Evolutionary conservation across 208 protist genomes (phyloP).

Genomic region (Leishmania tarentolae): DNA sequence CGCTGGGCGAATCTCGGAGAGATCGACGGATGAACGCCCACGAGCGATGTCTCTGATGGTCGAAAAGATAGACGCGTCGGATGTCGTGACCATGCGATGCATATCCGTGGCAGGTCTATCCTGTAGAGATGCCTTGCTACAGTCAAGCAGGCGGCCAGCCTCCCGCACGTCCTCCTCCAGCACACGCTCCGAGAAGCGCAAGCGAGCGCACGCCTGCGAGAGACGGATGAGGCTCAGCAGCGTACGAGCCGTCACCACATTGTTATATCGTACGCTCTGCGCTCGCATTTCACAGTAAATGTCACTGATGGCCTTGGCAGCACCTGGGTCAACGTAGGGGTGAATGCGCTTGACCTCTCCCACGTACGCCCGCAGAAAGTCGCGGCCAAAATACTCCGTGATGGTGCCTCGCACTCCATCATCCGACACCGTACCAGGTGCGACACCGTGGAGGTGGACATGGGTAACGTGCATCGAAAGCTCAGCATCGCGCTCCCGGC

Average conservation of each 20-base stretch:
- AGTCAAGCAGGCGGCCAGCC: conserved; percentile 86
- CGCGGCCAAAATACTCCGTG: conserved; percentile 78
- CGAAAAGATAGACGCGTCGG: conserved; percentile 82
- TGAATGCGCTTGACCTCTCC: conserved; percentile 85
- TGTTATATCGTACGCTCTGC: conserved; percentile 75
- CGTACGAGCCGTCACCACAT: conserved; percentile 84
- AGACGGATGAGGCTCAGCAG: conserved; percentile 96
- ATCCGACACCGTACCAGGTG: conserved; percentile 63
- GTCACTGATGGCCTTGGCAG: conserved; percentile 79
- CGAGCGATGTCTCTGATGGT: conserved; percentile 81
- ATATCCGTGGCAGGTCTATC: conserved; percentile 49
- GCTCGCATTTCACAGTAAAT: conserved; percentile 92
- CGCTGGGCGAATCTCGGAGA: conserved; percentile 70
- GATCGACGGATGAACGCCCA: conserved; percentile 48
- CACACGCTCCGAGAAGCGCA: conserved; percentile 88
- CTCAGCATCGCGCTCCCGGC: conserved; percentile 88
- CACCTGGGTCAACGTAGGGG: conserved; percentile 73
- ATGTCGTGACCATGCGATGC: conserved; percentile 64
- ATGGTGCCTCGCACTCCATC: conserved; percentile 42
- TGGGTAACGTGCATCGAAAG: conserved; percentile 95
- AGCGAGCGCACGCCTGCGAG: conserved; percentile 89
- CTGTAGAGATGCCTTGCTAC: conserved; percentile 85
- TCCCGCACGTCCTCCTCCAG: conserved; percentile 88
- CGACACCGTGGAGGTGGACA: conserved; percentile 84
- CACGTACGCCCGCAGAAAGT: conserved; percentile 88